Conservation (phyloP, 2,329 filamentous ascomycete species). For the Alternaria panax region DNA sequence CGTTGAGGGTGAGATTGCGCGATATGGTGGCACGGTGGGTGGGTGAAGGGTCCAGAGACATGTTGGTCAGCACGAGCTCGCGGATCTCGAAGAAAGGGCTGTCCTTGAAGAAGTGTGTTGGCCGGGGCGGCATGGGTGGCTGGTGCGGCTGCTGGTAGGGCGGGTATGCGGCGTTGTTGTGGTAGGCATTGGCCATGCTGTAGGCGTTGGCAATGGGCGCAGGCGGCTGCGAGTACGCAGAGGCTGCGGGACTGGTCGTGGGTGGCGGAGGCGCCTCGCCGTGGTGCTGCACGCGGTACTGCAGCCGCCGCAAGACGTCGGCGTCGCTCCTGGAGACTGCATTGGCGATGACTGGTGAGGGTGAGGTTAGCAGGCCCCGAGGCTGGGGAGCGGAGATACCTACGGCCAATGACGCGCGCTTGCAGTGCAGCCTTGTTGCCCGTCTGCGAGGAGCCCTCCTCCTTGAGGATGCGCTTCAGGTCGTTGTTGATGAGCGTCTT, state of each 20-base stretch:
- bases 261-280: slow-evolving; percentile 46
- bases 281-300: slow-evolving; percentile 52
- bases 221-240: slow-evolving; percentile 23
- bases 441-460: slow-evolving; percentile 72
- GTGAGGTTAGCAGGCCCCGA: slow-evolving; percentile 26
- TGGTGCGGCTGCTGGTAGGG: slow-evolving; percentile 28
- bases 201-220: slow-evolving; percentile 32
- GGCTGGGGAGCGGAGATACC: slow-evolving; percentile 51
- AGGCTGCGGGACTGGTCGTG: slow-evolving; percentile 27
- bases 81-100: slow-evolving; percentile 86
- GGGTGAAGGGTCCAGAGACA: slow-evolving; percentile 73
- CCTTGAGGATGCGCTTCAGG: slow-evolving; percentile 77
- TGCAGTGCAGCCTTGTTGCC: slow-evolving; percentile 88
- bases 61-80: slow-evolving; percentile 68
- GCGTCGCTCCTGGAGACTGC: slow-evolving; percentile 46
- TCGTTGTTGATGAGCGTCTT: slow-evolving; percentile 69
- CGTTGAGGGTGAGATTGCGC: slow-evolving; percentile 66
- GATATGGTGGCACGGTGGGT: slow-evolving; percentile 65
- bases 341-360: slow-evolving; percentile 49
- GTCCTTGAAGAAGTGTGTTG: slow-evolving; percentile 66
- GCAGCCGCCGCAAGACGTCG: slow-evolving; percentile 47
- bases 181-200: slow-evolving; percentile 33
- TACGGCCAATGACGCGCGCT: slow-evolving; percentile 78
- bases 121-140: slow-evolving; percentile 27
- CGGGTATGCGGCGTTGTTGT: slow-evolving; percentile 14